These are phyloP conservation scores for Calocybe gangraenosa DNA, from an alignment of 768 basidiomycete species.

Conservation along the genomic window DNA sequence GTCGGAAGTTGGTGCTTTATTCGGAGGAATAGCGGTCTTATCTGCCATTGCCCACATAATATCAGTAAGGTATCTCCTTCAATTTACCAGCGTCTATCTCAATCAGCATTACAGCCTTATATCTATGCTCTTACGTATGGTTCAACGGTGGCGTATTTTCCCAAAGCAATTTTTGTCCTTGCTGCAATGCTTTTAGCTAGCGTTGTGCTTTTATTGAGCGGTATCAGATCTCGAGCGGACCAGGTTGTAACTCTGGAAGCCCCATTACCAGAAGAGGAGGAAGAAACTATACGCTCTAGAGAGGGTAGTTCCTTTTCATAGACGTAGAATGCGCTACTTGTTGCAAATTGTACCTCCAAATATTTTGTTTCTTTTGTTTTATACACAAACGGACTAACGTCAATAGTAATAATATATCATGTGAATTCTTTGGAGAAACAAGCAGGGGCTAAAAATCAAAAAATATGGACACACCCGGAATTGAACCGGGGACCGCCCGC, in stretches of 20 bases:
- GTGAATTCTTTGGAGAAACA: no score
- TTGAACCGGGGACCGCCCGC: slow-evolving; percentile 16
- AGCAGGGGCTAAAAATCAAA: background rate
- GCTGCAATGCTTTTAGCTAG: slow-evolving; percentile 52
- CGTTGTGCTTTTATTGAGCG: slow-evolving; percentile 42
- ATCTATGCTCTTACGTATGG: slow-evolving; percentile 68
- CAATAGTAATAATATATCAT: no score
- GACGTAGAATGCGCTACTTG: background rate
- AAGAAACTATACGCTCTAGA: background rate
- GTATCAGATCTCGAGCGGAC: slow-evolving; percentile 24
- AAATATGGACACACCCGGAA: slow-evolving; percentile 14
- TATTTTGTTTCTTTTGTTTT: background rate
- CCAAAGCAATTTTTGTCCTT: slow-evolving; percentile 63
- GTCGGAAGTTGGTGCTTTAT: slow-evolving; percentile 54
- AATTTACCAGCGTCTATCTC: background rate
- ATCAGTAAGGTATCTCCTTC: slow-evolving; percentile 33
- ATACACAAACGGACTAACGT: no score
- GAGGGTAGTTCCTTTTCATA: background rate
- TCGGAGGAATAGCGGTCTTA: slow-evolving; percentile 68
- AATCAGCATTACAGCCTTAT: slow-evolving; percentile 43
- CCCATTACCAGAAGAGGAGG: slow-evolving; percentile 5
- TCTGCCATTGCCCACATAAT: slow-evolving; percentile 65
- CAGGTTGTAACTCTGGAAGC: slow-evolving; percentile 11
- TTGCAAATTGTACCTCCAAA: background rate
- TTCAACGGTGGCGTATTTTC: slow-evolving; percentile 56